Evolutionary conservation across 345 rosid species (phyloP), one percentile per base, ranked within the genome.

Genomic region (Arabidopsis thaliana): DNA sequence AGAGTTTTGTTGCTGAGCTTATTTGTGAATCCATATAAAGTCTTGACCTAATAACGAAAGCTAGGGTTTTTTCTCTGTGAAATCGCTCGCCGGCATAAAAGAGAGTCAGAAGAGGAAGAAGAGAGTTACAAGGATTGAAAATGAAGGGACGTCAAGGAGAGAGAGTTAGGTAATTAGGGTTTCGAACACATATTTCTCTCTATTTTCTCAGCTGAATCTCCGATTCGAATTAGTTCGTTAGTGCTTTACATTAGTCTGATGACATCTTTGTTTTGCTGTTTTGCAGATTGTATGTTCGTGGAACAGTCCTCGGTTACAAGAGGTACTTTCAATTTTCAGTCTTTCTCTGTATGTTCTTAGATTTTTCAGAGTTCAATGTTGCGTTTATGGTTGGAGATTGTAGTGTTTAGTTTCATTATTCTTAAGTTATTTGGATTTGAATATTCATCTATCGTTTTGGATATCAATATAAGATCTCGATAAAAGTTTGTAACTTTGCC

Each of bases 111-210:
- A 34, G 80, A 67, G 67, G 78, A 72, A 73, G 75, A 72, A 73
- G 74, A 79, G 28, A 72, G 62, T 46, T 56, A 23, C 74, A 60
- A 46, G 58, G 58, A 59, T 8, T 33, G 76, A 62, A 75, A 84
- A 93, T 89, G 78, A 94, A 91, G 88, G 94, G 93, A 22, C 93
- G 98, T 55, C 93, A 91, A 80, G 98, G 98, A 80, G 98, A 94
- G 83, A 84, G 94, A 72, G 91, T 94, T 83, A 87, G 97, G 98
- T 93, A 72, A 67, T 34, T 14, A 49, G 3, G 3, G 36, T 24
- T 57, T 41, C 57, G 23, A 20, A 59, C 23, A 7, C 36, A 8
- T 6, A 38, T 46, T 12, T 22, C 4, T 13, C 5, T 9, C 23
- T 69, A 0, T 36, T 36, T 30, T 41, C 46, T 23, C n/a, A 55